phyloP scores from a whole-genome alignment of 116 monocot species.

The Posidonia oceanica region DNA sequence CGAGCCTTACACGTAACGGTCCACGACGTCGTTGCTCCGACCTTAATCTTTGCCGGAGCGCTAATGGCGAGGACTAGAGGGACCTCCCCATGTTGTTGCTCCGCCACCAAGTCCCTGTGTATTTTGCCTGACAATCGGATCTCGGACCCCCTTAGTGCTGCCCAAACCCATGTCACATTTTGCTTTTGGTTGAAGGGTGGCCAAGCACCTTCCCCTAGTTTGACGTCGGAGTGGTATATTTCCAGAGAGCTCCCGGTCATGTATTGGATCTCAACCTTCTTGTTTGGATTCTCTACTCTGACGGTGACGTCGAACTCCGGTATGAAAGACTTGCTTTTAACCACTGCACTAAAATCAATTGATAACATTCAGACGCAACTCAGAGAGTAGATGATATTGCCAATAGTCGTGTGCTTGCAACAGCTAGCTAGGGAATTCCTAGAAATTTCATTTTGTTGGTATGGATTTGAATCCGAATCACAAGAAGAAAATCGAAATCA shows the following conservation, averaged over 20 bases:
- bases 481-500: too few species aligned
- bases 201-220: constrained; percentile 26
- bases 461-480: too few species aligned
- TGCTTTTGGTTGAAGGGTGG: constrained; percentile 26
- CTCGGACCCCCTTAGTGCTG: constrained; percentile 14
- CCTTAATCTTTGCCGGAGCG: constrained; percentile 32
- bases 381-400: too few species aligned
- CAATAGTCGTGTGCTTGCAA: too few species aligned
- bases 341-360: neutral
- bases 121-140: constrained; percentile 14
- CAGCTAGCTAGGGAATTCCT: too few species aligned
- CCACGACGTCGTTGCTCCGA: constrained; percentile 30
- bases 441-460: too few species aligned
- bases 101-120: constrained; percentile 8
- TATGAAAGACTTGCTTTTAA: neutral
- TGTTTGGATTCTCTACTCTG: constrained; percentile 38
- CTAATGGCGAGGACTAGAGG: constrained; percentile 19
- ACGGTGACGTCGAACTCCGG: constrained; percentile 30
- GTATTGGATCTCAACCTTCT: constrained; percentile 30
- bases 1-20: constrained; percentile 21
- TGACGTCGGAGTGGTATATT: constrained; percentile 15
- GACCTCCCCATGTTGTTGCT: constrained; percentile 16
- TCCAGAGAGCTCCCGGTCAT: constrained; percentile 14
- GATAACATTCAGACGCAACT: neutral
- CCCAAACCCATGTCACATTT: constrained; percentile 23